These are phyloP conservation scores for Nothophoma quercina DNA, from an alignment of 2,329 filamentous ascomycete genomes.

Conservation along the genomic window DNA sequence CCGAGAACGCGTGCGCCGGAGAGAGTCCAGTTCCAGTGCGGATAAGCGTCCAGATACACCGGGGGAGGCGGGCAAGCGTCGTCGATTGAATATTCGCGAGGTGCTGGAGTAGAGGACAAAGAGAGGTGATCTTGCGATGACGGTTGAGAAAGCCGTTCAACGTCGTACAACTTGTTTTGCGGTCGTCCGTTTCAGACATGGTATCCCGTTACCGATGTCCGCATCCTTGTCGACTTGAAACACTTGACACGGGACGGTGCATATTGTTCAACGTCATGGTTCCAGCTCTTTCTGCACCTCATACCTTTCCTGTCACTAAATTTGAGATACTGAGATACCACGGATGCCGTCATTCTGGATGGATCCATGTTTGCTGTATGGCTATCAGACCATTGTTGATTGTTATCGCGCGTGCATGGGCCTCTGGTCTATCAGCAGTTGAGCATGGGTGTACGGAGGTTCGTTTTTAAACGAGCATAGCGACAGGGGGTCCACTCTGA, in stretches of 20 bases:
- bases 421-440: not conserved
- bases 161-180: constrained; percentile 12
- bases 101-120: constrained; percentile 40
- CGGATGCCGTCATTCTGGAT: constrained; percentile 1
- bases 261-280: not conserved
- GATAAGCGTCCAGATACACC: constrained; percentile 42
- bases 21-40: constrained; percentile 37
- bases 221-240: constrained; percentile 11
- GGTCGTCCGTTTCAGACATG: constrained; percentile 6
- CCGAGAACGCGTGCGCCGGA: constrained; percentile 35
- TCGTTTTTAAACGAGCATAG: not conserved
- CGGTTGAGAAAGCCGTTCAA: constrained; percentile 8
- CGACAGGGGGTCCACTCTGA: not conserved
- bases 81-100: constrained; percentile 48
- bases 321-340: constrained; percentile 17
- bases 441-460: not conserved
- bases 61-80: constrained; percentile 44
- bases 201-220: constrained; percentile 6
- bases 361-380: not conserved
- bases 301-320: constrained; percentile 1
- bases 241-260: constrained; percentile 9
- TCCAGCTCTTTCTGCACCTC: not conserved
- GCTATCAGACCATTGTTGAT: not conserved
- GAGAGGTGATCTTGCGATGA: not conserved
- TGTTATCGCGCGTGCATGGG: not conserved